Evolutionary conservation across 1,284 basidiomycete genomes (phyloP).

Genomic region (Neolentinus lepideus): DNA sequence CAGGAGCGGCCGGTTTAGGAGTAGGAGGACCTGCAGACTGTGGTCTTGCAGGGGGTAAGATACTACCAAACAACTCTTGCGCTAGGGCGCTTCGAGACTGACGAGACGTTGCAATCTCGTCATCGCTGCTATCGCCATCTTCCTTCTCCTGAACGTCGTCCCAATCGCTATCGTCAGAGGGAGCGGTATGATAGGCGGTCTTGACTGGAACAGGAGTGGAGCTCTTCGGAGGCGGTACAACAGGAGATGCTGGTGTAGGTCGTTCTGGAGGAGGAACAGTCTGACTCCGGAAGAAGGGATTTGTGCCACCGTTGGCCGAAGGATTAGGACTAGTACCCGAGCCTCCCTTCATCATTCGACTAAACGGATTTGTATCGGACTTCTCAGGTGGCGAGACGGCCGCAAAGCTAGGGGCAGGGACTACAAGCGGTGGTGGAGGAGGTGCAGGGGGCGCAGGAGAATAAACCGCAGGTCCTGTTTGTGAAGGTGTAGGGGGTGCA

Average conservation of each 20-base stretch:
- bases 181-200: conserved; percentile 53
- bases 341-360: conserved; percentile 50
- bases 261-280: conserved; percentile 16
- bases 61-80: conserved; percentile 67
- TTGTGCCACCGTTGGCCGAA: conserved; percentile 32
- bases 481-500: conserved; percentile 11
- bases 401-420: conserved; percentile 16
- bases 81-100: conserved; percentile 69
- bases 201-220: conserved; percentile 41
- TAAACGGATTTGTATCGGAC: conserved; percentile 62
- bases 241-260: conserved; percentile 9
- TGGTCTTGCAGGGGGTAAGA: conserved; percentile 46
- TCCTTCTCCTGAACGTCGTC: conserved; percentile 75
- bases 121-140: conserved; percentile 70
- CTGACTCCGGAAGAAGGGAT: conserved; percentile 54
- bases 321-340: conserved; percentile 23
- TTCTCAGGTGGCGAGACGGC: conserved; percentile 23
- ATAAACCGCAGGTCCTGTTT: conserved; percentile 8
- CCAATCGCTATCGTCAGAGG: conserved; percentile 70
- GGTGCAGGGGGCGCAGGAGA: conserved; percentile 28
- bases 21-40: conserved; percentile 26
- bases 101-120: conserved; percentile 64
- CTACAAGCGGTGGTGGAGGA: conserved; percentile 28
- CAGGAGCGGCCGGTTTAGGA: conserved; percentile 24
- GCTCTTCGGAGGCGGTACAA: conserved; percentile 17